Conservation (phyloP, 2,329 filamentous ascomycete genomes). For the Paraphoma chrysanthemicola region DNA sequence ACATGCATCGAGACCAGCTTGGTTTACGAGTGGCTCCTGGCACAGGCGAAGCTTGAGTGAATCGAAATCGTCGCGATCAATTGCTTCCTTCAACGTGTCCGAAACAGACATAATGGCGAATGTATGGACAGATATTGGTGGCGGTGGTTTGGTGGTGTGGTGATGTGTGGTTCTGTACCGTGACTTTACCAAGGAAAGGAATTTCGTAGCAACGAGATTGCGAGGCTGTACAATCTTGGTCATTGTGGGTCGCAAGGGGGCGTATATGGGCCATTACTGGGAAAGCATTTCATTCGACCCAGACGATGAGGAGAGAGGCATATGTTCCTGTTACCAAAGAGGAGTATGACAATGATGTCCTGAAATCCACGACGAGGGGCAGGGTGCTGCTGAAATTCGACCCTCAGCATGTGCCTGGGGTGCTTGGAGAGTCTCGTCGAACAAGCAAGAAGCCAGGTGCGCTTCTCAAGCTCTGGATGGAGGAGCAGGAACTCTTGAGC, state of each 20-base stretch:
- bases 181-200: slow-evolving; percentile 1
- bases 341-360: neutral
- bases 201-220: neutral
- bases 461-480: no score
- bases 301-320: neutral
- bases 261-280: slow-evolving; percentile 10
- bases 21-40: neutral
- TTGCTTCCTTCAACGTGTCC: neutral
- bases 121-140: neutral
- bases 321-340: neutral
- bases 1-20: neutral
- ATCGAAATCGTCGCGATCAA: neutral
- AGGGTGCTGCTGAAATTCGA: neutral
- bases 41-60: neutral
- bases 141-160: neutral
- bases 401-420: no score
- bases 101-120: neutral
- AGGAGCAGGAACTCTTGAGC: no score
- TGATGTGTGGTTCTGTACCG: neutral
- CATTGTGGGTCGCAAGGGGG: slow-evolving; percentile 8
- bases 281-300: slow-evolving; percentile 3
- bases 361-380: neutral
- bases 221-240: slow-evolving; percentile 8
- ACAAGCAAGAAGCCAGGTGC: no score
- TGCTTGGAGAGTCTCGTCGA: no score